These are phyloP conservation scores for Neopestalotiopsis sp. DNA, from an alignment of 2,329 filamentous ascomycete genomes.

Conservation along the genomic window DNA sequence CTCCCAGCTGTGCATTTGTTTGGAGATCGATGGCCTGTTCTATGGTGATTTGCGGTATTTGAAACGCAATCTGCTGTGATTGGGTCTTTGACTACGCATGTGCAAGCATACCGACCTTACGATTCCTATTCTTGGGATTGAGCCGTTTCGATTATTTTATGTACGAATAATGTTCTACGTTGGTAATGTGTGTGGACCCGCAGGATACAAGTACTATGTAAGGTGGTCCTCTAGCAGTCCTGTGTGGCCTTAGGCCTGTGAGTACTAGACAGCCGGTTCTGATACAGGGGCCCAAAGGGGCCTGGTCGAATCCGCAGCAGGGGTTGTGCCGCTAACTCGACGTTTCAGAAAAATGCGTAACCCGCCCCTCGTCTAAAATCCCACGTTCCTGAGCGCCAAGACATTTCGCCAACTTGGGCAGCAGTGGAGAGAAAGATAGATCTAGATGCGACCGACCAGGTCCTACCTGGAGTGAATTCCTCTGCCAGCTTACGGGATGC, in stretches of 20 bases:
- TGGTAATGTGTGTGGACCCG: too few species aligned
- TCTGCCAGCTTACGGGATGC: neutral
- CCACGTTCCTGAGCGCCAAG: conserved; percentile 15
- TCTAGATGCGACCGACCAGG: neutral
- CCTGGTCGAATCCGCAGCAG: neutral
- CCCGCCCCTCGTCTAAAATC: neutral
- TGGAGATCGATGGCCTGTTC: neutral
- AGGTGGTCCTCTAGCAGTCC: too few species aligned
- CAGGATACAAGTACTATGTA: too few species aligned
- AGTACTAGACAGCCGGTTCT: neutral
- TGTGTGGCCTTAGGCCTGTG: too few species aligned
- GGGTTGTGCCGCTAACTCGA: conserved; percentile 5
- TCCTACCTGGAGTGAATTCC: neutral
- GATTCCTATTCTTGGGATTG: neutral
- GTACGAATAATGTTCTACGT: neutral
- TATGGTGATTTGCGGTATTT: neutral
- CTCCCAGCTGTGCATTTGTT: neutral
- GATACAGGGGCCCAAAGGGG: neutral
- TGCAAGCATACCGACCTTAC: neutral
- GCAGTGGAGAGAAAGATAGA: neutral
- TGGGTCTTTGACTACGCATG: neutral
- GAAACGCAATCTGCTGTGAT: neutral
- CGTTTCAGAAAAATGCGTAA: conserved; percentile 16
- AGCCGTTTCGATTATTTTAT: neutral
- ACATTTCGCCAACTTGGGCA: neutral